Base-by-base conservation (phyloP, 164 flowering plant species). In the Saururus chinensis region DNA sequence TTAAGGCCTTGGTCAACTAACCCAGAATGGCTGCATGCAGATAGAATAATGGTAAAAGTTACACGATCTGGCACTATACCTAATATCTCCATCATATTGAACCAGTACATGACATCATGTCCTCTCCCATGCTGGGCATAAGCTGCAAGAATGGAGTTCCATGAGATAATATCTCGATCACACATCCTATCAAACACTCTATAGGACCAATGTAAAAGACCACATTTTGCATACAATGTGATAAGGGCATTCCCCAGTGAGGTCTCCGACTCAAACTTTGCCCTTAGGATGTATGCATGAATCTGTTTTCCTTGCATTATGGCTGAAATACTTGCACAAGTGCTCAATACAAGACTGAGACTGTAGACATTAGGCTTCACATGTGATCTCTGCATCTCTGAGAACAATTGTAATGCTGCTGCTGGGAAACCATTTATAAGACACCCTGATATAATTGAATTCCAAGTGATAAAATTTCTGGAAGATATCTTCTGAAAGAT, bases 21-120 rank as follows among this genome's bases (percentile, higher is more conserved):
- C 60, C 89, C 92, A 9, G 87, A 69, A 70, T 79, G 89, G 72
- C 88, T 81, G 67, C 93, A 86, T 57, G 87, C 89, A 19, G 86
- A 80, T 37, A 86, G 85, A 69, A 84, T 67, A 24, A 76, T 66
- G 9, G 84, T 81, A 62, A 87, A 81, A 22, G 93, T 83, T 61
- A 85, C 80, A 21, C 68, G 61, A 71, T 84, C 89, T 41, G 84
- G 86, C 63, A 66, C 62, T 20, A 59, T 51, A 35, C 66, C 42
- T 22, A 59, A 72, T 62, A 70, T 57, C 61, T 71, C 73, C 85
- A 83, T 76, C 49, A 60, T 61, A 72, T 74, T 52, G 52, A 79
- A 87, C 60, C 74, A 77, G 26, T 26, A 21, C 13, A 83, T 77
- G 60, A 86, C 89, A 68, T 77, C 73, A 54, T 73, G 58, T 54